Evolutionary conservation across 2,329 filamentous ascomycete species (phyloP), one percentile per base, ranked within the genome.

Genomic region (Penicillium rolfsii): DNA sequence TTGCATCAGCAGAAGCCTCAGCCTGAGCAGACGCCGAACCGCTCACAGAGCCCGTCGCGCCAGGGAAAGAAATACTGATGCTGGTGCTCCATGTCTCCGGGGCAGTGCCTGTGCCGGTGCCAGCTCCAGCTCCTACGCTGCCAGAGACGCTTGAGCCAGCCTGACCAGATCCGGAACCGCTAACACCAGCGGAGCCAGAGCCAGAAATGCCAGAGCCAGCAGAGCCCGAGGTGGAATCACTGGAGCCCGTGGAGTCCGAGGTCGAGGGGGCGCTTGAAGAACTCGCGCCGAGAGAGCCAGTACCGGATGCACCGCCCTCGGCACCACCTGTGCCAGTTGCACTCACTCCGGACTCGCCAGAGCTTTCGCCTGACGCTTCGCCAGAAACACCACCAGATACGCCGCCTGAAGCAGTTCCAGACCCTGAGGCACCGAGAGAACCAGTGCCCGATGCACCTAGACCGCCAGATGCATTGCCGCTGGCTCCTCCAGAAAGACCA

Each of bases 141-240:
- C 60, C 61, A 57, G 61, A 61, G 38, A 55, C 41, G 19, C 55
- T 52, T 14, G 59, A 30, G 33, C 59, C 56, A 56, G 55, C 24
- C 49, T 57, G 49, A 58, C 45, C 61, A 63, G 58, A 61, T 63
- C 58, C 55, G 58, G 61, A 52, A 26, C 49, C 30, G 58, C 61
- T 33, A 58, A 14, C 58, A 61, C 55, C 58, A 60, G 38, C 48
- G 55, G 61, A 56, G 58, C 53, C 50, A 56, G n/a, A 26, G 59
- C 62, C 62, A 61, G 62, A 59, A 64, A 55, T 49, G 36, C 57
- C 62, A 59, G 56, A 38, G 48, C 56, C 53, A 62, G 57, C 30
- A 57, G 55, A 58, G 54, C 61, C 61, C 49, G 58, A 61, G 53
- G 38, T 46, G 46, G 61, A 63, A 59, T 43, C 28, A 50, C 52